phyloP scores from a whole-genome alignment of 805 yeast genomes.

The Pichia rugopelliculosa region DNA sequence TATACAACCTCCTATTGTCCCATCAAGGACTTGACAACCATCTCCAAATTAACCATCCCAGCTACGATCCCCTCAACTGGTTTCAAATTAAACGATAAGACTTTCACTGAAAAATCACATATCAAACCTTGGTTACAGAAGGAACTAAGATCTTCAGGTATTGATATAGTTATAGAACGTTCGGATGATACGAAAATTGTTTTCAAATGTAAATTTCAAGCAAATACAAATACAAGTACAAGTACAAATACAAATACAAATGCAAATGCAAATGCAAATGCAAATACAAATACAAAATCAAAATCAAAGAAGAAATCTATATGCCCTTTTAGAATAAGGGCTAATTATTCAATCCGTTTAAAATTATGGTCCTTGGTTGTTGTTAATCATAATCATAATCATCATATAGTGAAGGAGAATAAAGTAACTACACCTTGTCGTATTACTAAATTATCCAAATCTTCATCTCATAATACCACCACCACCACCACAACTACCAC shows the following conservation, averaged over 20 bases:
- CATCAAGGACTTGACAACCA: not conserved
- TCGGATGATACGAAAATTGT: conserved; percentile 55
- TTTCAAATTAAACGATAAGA: conserved; percentile 18
- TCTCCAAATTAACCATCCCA: not conserved
- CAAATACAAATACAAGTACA: not conserved
- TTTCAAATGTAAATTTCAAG: conserved; percentile 48
- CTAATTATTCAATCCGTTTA: conserved; percentile 47
- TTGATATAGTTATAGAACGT: conserved; percentile 53
- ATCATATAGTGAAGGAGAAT: too few species aligned
- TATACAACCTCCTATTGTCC: conserved; percentile 1
- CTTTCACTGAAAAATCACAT: conserved; percentile 36
- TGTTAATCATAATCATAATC: conserved; percentile 55
- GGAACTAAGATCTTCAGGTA: conserved; percentile 40
- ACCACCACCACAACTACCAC: not conserved
- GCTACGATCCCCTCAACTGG: too few species aligned
- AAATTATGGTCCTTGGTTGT: conserved; percentile 54
- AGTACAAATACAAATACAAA: not conserved
- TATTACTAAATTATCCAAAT: not conserved
- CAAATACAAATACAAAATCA: not conserved
- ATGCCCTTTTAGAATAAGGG: conserved; percentile 62
- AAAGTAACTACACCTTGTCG: too few species aligned
- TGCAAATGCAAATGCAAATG: conserved; percentile 7
- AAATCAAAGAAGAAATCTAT: not conserved
- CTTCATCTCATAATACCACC: too few species aligned
- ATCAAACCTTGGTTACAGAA: conserved; percentile 59